Evolutionary conservation across 176 grass and related monocot genomes (phyloP), one percentile per base, ranked within the genome.

Genomic region (Paspalum vaginatum): DNA sequence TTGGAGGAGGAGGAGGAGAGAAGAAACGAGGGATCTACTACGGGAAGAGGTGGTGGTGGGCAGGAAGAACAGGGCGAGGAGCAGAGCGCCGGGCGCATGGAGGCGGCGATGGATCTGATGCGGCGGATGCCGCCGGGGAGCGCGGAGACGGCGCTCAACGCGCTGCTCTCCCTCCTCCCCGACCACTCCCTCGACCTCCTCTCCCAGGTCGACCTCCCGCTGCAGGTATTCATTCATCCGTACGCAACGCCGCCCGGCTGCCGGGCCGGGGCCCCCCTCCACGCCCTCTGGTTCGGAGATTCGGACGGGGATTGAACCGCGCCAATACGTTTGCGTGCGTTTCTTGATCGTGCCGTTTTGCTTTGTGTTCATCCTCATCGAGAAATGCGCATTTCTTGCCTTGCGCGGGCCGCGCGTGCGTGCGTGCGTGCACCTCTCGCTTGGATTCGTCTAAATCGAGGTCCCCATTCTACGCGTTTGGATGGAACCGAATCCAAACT

Each of bases 81-180:
- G 40, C 14, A 61, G 15, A 11, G 15, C 10, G 47, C 59, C 25
- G 16, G 32, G 32, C 54, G 44, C 76, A 98, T 98, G 95, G 95
- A 98, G 68, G 89, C 95, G 22, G 92, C 92, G 40, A 87, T 93
- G 95, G 95, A 94, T 94, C 88, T 98, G 83, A 94, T 98, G 92
- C 86, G 95, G 87, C 86, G 95, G 68, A 98, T 98, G 74, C 87
- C 92, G 38, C 92, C 95, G 56, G 87, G 78, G 78, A 88, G 93
- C 64, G 86, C 87, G 54, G 92, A 98, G 81, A 91, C 89, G 77
- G 95, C 95, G 46, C 88, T 98, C 11, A 92, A 91, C 69, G 90
- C 92, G 61, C 84, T 98, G 63, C 83, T 98, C 37, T 91, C 92
- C 71, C 92, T 98, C 77, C 76, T 98, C 24, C 95, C 95, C 41